These are phyloP conservation scores for Globisporangium splendens DNA, from an alignment of 352 stramenopile genomes.

Conservation along the genomic window DNA sequence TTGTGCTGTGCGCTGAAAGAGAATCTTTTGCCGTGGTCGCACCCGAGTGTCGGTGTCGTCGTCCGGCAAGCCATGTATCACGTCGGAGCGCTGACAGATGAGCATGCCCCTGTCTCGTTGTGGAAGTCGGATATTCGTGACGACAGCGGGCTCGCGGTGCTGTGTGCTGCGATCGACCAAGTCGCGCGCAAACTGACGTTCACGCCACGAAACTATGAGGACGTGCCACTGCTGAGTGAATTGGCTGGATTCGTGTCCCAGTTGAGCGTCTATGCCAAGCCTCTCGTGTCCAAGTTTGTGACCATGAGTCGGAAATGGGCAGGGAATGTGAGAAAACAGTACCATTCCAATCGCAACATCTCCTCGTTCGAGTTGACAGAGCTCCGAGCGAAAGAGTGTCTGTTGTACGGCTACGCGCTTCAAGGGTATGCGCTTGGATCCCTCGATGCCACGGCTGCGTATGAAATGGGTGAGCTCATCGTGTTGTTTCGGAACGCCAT, in stretches of 20 bases:
- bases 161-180: conserved; percentile 21
- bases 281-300: background rate
- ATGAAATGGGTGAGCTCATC: conserved; percentile 39
- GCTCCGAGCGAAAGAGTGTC: conserved; percentile 33
- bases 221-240: conserved; percentile 8
- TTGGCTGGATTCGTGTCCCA: conserved; percentile 8
- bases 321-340: conserved; percentile 1
- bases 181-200: conserved; percentile 1
- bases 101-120: conserved; percentile 11
- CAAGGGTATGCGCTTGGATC: conserved; percentile 21
- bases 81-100: conserved; percentile 34
- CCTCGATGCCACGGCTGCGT: background rate
- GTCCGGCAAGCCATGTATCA: conserved; percentile 48
- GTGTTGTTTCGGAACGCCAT: conserved; percentile 40
- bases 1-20: conserved; percentile 36
- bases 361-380: conserved; percentile 8
- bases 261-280: background rate
- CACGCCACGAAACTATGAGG: conserved; percentile 9
- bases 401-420: conserved; percentile 44
- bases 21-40: conserved; percentile 39
- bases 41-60: conserved; percentile 29
- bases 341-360: conserved; percentile 3
- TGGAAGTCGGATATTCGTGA: conserved; percentile 45
- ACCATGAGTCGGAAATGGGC: conserved; percentile 12
- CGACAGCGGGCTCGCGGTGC: background rate